Conservation (phyloP, 2,329 filamentous ascomycete genomes). For the Pestalotiopsis sp. region DNA sequence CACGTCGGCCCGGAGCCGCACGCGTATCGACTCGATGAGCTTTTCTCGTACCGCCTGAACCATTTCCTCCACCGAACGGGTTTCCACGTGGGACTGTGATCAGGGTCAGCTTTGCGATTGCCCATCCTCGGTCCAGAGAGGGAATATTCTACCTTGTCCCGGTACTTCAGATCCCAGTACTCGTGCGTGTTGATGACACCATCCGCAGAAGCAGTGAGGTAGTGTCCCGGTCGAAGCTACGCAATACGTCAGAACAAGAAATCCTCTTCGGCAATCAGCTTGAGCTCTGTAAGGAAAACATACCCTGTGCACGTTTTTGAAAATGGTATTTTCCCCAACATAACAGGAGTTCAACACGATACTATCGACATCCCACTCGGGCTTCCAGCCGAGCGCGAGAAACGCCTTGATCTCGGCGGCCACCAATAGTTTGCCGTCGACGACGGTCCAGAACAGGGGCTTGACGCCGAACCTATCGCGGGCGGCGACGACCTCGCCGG, state of each 20-base stretch:
- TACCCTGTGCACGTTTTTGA: constrained; percentile 44
- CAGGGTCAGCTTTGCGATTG: no score
- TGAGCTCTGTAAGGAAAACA: neutral
- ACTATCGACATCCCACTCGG: constrained; percentile 54
- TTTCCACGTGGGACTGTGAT: constrained; percentile 35
- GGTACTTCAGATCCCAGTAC: constrained; percentile 58
- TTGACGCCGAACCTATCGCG: constrained; percentile 61
- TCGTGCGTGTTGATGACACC: constrained; percentile 13
- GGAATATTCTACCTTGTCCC: constrained; percentile 46
- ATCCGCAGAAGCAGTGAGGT: constrained; percentile 41
- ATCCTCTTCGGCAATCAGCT: neutral
- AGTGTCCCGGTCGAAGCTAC: constrained; percentile 39
- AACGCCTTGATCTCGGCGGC: constrained; percentile 59
- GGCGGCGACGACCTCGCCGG: constrained; percentile 45
- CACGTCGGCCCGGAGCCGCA: constrained; percentile 59
- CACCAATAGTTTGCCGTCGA: constrained; percentile 43
- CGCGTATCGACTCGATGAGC: constrained; percentile 52
- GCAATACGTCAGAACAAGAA: neutral
- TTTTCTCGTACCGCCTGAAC: constrained; percentile 49
- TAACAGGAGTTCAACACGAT: constrained; percentile 45
- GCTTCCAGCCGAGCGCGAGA: constrained; percentile 50
- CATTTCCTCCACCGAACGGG: constrained; percentile 51
- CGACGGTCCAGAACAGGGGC: constrained; percentile 53
- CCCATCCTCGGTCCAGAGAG: neutral
- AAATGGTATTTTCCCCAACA: constrained; percentile 40